phyloP scores from a whole-genome alignment of 352 stramenopile genomes.

The Thalassiosira hispida region DNA sequence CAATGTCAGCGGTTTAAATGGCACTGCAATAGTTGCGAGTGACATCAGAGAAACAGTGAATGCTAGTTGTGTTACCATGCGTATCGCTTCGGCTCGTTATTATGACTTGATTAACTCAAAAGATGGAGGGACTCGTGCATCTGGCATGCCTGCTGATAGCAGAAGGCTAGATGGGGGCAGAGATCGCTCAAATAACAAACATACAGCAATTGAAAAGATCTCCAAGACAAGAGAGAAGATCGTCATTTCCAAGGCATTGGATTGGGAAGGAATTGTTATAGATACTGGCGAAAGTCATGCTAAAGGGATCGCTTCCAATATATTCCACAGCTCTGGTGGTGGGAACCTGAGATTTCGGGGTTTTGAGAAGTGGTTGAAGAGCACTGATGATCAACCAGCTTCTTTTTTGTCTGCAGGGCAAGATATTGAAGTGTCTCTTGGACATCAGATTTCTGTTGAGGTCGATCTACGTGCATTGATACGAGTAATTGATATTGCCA shows the following conservation, averaged over 20 bases:
- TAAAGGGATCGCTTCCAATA: neutral
- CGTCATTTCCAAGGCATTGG: conserved; percentile 43
- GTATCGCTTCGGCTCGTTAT: conserved; percentile 40
- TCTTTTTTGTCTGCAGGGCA: conserved; percentile 42
- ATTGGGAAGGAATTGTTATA: conserved; percentile 41
- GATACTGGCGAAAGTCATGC: conserved; percentile 24
- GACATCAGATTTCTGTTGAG: conserved; percentile 63
- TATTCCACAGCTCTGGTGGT: conserved; percentile 39
- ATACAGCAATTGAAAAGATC: neutral
- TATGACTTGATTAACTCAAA: conserved; percentile 45
- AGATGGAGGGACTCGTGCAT: neutral
- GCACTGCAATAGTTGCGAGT: neutral
- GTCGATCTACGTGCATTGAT: conserved; percentile 47
- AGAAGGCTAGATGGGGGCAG: neutral
- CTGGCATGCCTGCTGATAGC: neutral
- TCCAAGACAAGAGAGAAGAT: conserved; percentile 26
- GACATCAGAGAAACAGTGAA: neutral
- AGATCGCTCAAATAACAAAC: neutral
- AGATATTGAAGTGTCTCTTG: conserved; percentile 66
- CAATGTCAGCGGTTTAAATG: neutral
- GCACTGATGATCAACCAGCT: conserved; percentile 5
- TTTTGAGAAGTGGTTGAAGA: conserved; percentile 39
- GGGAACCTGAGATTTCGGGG: conserved; percentile 49
- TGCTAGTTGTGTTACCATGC: conserved; percentile 24
- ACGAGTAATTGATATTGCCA: conserved; percentile 39